These are phyloP conservation scores for Camellia oleifera DNA, from an alignment of 179 eudicot genomes.

Conservation along the genomic window DNA sequence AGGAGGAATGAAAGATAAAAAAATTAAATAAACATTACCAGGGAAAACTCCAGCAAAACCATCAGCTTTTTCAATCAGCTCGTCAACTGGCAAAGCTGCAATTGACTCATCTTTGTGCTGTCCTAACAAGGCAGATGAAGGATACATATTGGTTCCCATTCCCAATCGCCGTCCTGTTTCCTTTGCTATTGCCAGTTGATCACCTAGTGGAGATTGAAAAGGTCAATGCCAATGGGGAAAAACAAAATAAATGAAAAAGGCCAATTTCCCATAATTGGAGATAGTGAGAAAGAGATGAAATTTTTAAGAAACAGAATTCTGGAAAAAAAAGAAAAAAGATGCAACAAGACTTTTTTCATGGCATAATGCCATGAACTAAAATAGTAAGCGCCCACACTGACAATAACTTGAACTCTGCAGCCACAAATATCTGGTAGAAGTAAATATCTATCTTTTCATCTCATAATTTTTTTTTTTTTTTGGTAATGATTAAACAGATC, in stretches of 20 bases:
- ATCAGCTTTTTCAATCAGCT: constrained; percentile 84
- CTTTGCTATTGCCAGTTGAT: constrained; percentile 84
- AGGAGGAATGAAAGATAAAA: neutral
- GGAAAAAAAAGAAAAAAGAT: neutral
- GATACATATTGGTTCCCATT: constrained; percentile 96
- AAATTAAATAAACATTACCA: constrained; percentile 39
- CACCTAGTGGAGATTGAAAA: constrained; percentile 46
- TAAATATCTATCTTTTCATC: too few species aligned
- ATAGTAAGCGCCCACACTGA: too few species aligned
- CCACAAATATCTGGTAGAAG: too few species aligned
- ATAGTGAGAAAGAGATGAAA: neutral
- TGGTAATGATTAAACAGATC: neutral
- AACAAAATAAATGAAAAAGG: neutral
- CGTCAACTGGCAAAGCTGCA: constrained; percentile 53
- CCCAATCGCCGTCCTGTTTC: constrained; percentile 88
- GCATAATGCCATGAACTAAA: too few species aligned
- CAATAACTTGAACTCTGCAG: too few species aligned
- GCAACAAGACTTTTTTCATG: neutral
- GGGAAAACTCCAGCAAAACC: constrained; percentile 96
- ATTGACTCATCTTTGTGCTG: constrained; percentile 75
- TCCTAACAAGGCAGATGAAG: constrained; percentile 83
- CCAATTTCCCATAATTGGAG: neutral
- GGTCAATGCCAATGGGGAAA: constrained; percentile 4
- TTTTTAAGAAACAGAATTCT: neutral
- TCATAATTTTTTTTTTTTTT: too few species aligned